Evolutionary conservation across 805 yeast genomes (phyloP), one percentile per base, ranked within the genome.

Genomic region (Danielozyma ontarioensis): DNA sequence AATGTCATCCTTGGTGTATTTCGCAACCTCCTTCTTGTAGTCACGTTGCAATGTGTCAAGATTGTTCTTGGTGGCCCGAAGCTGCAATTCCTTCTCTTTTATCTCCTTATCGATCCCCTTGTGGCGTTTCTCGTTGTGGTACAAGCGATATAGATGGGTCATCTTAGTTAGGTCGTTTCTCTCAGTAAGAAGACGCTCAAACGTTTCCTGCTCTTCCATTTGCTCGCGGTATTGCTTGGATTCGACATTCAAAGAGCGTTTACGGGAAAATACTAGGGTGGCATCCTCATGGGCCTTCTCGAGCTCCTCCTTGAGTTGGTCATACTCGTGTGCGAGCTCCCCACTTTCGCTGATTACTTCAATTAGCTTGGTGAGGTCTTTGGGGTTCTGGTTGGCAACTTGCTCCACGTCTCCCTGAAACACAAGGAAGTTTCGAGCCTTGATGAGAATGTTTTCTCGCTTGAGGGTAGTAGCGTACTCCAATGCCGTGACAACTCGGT

Each of bases 341-440:
- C 66, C 57, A 0, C 96, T 84, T 0, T 96, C 96, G 39, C 94
- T 83, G 17, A 93, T 78, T 12, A 77, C 77, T 58, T 93, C 98
- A 34, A 93, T 64, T 40, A 89, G 57, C 28, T 63, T 69, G 2
- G 94, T 76, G 39, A 93, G 67, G 25, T 87, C 95, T 16, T 59
- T 57, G 0, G 97, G 77, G 0, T 90, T 77, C 53, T 89, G 95
- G 0, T 95, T 72, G 0, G 97, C 97, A 26, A 93, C 79, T 46
- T 80, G 83, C 55, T 90, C 97, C 32, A 93, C 95, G 53, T 90
- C 97, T 39, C 98, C 97, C 64, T 93, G 98, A 53, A 90, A 88
- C 5, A 93, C 97, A 39, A 93, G 62, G 49, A 90, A 90, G 55
- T 93, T 93, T 51, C 86, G 74, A 1, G 97, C 96, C 51, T 83